A percentile compares a stretch with the other conserved stretches of the same genome.
These are phyloP conservation scores for Phytopythium kandeliae DNA, from an alignment of 352 stramenopile species.

Conservation along the genomic window DNA sequence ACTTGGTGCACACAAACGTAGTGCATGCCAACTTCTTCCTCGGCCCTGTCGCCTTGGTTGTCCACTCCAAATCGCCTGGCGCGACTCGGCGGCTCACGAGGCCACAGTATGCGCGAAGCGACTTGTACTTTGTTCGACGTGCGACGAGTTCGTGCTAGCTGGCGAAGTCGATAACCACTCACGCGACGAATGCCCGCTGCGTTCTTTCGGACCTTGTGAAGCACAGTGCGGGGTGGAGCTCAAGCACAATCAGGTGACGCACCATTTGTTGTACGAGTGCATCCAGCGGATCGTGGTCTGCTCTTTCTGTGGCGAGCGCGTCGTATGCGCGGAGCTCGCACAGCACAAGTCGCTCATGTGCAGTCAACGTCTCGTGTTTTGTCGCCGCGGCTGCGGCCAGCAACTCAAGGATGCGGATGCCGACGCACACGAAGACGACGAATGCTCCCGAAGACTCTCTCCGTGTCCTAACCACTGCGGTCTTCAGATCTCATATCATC, in stretches of 20 bases:
- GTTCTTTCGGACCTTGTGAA: slow-evolving; percentile 43
- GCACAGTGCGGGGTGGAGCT: slow-evolving; percentile 34
- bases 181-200: slow-evolving; percentile 42
- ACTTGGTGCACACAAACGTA: slow-evolving; percentile 29
- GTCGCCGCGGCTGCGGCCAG: slow-evolving; percentile 45
- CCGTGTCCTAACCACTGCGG: slow-evolving; percentile 58
- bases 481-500: slow-evolving; percentile 20
- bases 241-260: slow-evolving; percentile 39
- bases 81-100: slow-evolving; percentile 30
- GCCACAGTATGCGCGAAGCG: slow-evolving; percentile 45
- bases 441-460: slow-evolving; percentile 37
- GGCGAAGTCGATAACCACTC: slow-evolving; percentile 36
- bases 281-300: slow-evolving; percentile 39
- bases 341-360: slow-evolving; percentile 48
- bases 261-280: slow-evolving; percentile 59
- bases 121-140: slow-evolving; percentile 48
- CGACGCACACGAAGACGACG: slow-evolving; percentile 33
- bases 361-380: slow-evolving; percentile 39
- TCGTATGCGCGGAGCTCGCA: slow-evolving; percentile 26
- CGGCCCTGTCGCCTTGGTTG: slow-evolving; percentile 56
- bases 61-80: slow-evolving; percentile 13
- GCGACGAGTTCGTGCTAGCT: slow-evolving; percentile 36
- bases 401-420: slow-evolving; percentile 32
- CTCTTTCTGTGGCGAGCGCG: slow-evolving; percentile 32
- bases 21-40: slow-evolving; percentile 25